Conservation (phyloP, 2,329 filamentous ascomycete genomes). For the Cercospora sp. region DNA sequence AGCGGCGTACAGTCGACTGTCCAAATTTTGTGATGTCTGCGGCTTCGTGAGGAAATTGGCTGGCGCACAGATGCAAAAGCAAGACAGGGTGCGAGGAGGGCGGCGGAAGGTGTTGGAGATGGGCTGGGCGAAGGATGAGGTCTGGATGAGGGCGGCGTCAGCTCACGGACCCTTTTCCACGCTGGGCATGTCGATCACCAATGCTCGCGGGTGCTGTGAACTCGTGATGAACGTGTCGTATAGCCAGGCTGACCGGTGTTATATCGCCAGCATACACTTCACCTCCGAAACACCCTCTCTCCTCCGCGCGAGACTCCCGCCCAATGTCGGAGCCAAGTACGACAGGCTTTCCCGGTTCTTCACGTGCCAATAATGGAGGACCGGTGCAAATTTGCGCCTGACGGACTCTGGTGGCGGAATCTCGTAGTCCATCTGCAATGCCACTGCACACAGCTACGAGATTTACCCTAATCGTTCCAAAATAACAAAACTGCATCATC, state of each 20-base stretch:
- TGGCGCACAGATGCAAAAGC: conserved; percentile 1
- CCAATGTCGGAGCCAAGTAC: neutral
- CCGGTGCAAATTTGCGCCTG: neutral
- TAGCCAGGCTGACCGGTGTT: neutral
- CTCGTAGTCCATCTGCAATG: neutral
- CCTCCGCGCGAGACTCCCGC: neutral
- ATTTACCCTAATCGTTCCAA: neutral
- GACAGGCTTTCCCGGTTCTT: neutral
- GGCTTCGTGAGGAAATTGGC: neutral
- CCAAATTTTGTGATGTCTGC: neutral
- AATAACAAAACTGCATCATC: neutral
- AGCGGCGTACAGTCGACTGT: neutral
- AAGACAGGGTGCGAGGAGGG: neutral
- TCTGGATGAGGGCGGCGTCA: neutral
- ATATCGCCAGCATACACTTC: neutral
- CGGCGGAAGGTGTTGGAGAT: neutral
- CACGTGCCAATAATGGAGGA: neutral
- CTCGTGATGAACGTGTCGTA: neutral
- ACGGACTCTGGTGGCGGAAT: neutral
- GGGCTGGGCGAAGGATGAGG: neutral
- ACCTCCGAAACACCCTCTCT: neutral
- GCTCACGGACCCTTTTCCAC: neutral
- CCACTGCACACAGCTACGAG: neutral
- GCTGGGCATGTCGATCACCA: neutral
- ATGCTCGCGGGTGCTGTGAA: neutral